phyloP scores from a whole-genome alignment of 148 eudicot genomes.

The Rhododendron henanense region DNA sequence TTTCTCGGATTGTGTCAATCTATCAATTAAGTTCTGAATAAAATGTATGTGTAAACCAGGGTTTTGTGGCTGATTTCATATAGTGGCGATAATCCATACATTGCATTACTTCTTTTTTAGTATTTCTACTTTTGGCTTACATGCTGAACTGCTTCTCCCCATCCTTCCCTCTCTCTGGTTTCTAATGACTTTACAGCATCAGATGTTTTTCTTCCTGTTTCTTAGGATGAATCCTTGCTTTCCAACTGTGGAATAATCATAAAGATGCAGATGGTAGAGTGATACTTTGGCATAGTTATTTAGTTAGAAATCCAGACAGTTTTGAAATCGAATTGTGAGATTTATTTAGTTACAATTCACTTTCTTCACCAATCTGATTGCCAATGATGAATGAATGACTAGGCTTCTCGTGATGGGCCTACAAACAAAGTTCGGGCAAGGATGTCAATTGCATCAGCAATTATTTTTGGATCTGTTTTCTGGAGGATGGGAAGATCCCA shows the following conservation, averaged over 20 bases:
- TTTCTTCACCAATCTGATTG: slow-evolving; percentile 14
- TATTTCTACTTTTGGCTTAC: background rate
- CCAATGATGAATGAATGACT: slow-evolving; percentile 19
- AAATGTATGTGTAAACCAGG: background rate
- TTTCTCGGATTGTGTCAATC: slow-evolving; percentile 3
- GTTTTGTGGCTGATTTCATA: background rate
- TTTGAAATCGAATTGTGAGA: background rate
- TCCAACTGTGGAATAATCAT: background rate
- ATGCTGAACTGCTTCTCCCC: background rate
- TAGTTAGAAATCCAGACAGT: background rate
- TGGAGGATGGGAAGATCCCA: slow-evolving; percentile 99
- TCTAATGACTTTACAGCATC: background rate
- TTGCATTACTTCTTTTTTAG: background rate
- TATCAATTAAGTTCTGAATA: background rate
- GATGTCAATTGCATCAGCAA: slow-evolving; percentile 96
- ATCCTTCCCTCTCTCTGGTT: background rate
- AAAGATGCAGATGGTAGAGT: background rate
- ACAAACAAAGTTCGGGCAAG: slow-evolving; percentile 92
- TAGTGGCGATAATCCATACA: background rate
- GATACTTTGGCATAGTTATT: background rate
- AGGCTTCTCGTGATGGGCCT: slow-evolving; percentile 99
- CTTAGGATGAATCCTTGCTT: background rate
- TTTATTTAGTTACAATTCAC: background rate
- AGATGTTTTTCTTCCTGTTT: background rate
- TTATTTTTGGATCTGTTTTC: slow-evolving; percentile 97